Conservation (phyloP, 2,329 filamentous ascomycete species). For the Botryotinia narcissicola region DNA sequence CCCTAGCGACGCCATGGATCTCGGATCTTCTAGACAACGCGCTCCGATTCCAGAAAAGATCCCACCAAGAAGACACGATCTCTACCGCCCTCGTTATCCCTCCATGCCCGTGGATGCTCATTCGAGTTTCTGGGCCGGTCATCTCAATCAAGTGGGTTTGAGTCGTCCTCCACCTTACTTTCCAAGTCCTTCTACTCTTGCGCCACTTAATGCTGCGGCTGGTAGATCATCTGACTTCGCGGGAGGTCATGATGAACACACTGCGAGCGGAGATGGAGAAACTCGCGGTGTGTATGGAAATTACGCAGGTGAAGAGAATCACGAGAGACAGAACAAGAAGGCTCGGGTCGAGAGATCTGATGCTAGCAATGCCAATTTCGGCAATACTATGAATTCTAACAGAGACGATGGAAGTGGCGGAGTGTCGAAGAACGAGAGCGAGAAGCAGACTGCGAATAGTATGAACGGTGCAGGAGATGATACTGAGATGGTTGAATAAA, state of each 20-base stretch:
- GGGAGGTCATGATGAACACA: too few relatives aligned
- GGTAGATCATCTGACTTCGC: neutral
- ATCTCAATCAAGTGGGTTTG: neutral
- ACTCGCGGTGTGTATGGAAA: neutral
- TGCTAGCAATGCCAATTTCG: too few relatives aligned
- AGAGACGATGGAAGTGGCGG: neutral
- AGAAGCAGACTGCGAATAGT: neutral
- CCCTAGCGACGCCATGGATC: neutral
- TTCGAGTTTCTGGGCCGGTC: neutral
- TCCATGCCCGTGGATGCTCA: neutral
- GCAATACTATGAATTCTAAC: too few relatives aligned
- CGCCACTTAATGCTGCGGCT: accelerated
- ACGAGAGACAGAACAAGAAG: neutral
- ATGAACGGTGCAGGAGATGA: neutral
- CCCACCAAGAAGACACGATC: neutral
- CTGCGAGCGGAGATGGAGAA: neutral
- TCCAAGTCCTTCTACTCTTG: neutral
- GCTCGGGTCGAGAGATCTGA: too few relatives aligned
- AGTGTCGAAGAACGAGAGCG: neutral
- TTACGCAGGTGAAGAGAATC: neutral
- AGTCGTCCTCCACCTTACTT: neutral
- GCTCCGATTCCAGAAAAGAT: accelerated
- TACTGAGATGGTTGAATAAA: neutral
- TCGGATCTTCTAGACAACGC: neutral
- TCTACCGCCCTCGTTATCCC: neutral